phyloP scores from a whole-genome alignment of 768 basidiomycete species.

The Termitomyces sp. region DNA sequence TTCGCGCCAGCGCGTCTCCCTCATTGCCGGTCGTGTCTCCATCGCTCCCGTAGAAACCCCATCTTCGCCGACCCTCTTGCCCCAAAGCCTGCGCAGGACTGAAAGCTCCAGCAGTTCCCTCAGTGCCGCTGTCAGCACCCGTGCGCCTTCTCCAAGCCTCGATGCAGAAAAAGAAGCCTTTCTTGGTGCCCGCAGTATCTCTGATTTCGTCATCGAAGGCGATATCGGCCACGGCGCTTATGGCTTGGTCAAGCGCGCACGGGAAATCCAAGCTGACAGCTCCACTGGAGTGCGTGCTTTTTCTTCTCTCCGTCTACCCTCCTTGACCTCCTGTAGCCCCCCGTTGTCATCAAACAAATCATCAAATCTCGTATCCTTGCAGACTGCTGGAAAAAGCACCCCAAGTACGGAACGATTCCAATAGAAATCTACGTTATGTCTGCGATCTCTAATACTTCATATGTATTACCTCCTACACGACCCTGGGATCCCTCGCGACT shows the following conservation, averaged over 20 bases:
- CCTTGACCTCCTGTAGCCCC: constrained; percentile 49
- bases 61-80: constrained; percentile 53
- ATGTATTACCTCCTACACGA: constrained; percentile 70
- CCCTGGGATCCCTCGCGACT: constrained; percentile 79
- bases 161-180: constrained; percentile 40
- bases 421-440: constrained; percentile 98
- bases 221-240: constrained; percentile 95
- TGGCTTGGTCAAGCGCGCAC: constrained; percentile 87
- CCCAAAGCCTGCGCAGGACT: constrained; percentile 60
- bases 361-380: constrained; percentile 98
- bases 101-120: constrained; percentile 59
- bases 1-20: constrained; percentile 79
- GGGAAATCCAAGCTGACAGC: constrained; percentile 71
- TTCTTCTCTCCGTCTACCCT: constrained; percentile 6
- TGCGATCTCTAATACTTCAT: constrained; percentile 76
- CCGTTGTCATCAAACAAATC: constrained; percentile 94
- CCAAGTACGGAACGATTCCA: constrained; percentile 90
- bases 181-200: constrained; percentile 67
- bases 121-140: constrained; percentile 53
- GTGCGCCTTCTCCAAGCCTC: constrained; percentile 54
- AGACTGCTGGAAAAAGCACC: constrained; percentile 99
- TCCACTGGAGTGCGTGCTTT: constrained; percentile 68
- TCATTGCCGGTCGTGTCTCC: constrained; percentile 76
- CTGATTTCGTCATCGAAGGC: constrained; percentile 78
- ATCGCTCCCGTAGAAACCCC: constrained; percentile 76